Evolutionary conservation across 805 yeast species (phyloP).

Genomic region (Saturnispora silvae): DNA sequence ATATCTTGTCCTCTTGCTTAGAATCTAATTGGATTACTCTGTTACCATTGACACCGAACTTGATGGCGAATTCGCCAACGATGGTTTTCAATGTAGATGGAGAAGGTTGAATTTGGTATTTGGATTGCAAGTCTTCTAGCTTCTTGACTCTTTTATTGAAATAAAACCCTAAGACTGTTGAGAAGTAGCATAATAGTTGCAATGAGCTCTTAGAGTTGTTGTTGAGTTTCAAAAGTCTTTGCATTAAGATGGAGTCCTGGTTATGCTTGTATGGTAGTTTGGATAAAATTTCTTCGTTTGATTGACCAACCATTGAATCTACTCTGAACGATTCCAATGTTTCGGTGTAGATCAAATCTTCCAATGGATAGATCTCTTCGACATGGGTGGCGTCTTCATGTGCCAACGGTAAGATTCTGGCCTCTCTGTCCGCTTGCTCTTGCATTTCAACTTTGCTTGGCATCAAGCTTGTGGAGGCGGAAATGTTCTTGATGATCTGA

Average conservation of each 20-base stretch:
- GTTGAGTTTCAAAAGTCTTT: constrained; percentile 19
- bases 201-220: constrained; percentile 40
- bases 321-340: constrained; percentile 60
- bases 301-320: constrained; percentile 38
- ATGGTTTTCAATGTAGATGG: constrained; percentile 63
- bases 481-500: constrained; percentile 75
- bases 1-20: constrained; percentile 71
- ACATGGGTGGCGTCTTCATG: constrained; percentile 71
- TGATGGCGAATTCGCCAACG: constrained; percentile 59
- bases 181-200: constrained; percentile 68
- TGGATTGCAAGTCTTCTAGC: constrained; percentile 47
- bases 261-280: constrained; percentile 46
- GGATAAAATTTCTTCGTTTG: constrained; percentile 38
- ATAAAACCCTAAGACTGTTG: constrained; percentile 73
- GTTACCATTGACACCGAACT: constrained; percentile 11
- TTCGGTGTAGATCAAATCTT: constrained; percentile 54
- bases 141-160: constrained; percentile 56
- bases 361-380: constrained; percentile 72
- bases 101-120: constrained; percentile 67
- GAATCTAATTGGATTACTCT: constrained; percentile 79
- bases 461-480: constrained; percentile 54
- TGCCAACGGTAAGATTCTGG: constrained; percentile 77
- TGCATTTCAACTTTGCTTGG: constrained; percentile 63
- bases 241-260: constrained; percentile 3
- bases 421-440: constrained; percentile 42